Evolutionary conservation across 139 green algal genomes (phyloP), one percentile per base, ranked within the genome.

Genomic region (Picochlorum sp.): DNA sequence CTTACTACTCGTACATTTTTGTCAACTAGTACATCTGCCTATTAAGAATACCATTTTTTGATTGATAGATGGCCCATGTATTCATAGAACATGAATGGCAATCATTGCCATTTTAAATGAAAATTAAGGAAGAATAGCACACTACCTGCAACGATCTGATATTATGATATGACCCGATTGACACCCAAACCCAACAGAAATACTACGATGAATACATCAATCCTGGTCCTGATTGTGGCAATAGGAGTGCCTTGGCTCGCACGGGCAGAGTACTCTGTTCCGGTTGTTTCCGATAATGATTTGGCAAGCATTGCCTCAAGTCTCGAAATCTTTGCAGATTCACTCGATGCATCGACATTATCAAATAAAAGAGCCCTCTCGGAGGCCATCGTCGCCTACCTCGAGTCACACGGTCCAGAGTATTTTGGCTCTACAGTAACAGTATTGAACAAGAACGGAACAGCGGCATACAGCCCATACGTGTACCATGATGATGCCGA

Each of bases 191-290:
- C 60, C 65, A 37, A 6, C 4, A 2, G 0, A 8, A 13, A 65
- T 26, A 26, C 24, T n/a, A 30, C 24, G 28, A 26, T 61, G 68
- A 23, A 60, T 65, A 10, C n/a, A n/a, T n/a, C 14, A 6, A 7
- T 62, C 68, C 18, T 38, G 65, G 13, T n/a, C 69, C 3, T 26
- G 63, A 26, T 62, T 52, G n/a, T n/a, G 23, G 24, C 24, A 66
- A 13, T 50, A 55, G 51, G 62, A 6, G 34, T 41, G 34, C 34
- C 34, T 59, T 1, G 52, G 66, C 55, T 72, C 37, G 20, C 57
- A 21, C 11, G 47, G 62, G 47, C 47, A 5, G 47, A 24, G 18
- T 24, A 24, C 47, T 54, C n/a, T 54, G 6, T 54, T 59, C 51
- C 20, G 18, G 10, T 37, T 13, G 20, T 30, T 8, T 18, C 13